A percentile compares a stretch with the other conserved stretches of the same genome.
Conservation (phyloP, 2,329 filamentous ascomycete genomes). For the Exophiala spinifera region DNA sequence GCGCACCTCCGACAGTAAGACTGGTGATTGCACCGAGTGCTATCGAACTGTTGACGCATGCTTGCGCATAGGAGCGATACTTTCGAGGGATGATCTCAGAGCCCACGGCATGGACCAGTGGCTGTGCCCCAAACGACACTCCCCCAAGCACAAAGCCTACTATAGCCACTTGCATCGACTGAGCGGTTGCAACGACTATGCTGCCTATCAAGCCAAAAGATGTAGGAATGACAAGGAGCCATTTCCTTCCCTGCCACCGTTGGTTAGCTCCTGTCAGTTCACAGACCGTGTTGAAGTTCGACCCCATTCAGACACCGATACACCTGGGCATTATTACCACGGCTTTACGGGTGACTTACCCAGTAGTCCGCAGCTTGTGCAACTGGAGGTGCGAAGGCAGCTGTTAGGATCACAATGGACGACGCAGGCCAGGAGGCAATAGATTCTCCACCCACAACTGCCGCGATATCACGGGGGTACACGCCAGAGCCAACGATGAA, state of each 20-base stretch:
- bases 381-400: background rate
- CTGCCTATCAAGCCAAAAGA: constrained; percentile 7
- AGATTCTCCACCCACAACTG: constrained; percentile 4
- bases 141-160: constrained; percentile 4
- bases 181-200: constrained; percentile 4
- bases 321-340: too few species aligned
- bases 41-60: constrained; percentile 4
- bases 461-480: constrained; percentile 1
- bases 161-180: constrained; percentile 3
- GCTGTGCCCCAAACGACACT: constrained; percentile 3
- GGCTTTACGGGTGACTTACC: background rate
- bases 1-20: constrained; percentile 3
- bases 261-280: too few species aligned
- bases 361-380: constrained; percentile 20
- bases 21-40: constrained; percentile 3
- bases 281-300: too few species aligned
- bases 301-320: too few species aligned
- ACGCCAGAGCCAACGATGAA: constrained; percentile 8
- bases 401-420: constrained; percentile 6
- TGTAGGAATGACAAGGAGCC: constrained; percentile 11
- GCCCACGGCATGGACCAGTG: constrained; percentile 7
- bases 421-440: constrained; percentile 4
- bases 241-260: constrained; percentile 10
- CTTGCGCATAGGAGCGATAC: constrained; percentile 9
- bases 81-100: constrained; percentile 15